phyloP scores from a whole-genome alignment of 177 flowering plant genomes.

The Vitis hybrid region DNA sequence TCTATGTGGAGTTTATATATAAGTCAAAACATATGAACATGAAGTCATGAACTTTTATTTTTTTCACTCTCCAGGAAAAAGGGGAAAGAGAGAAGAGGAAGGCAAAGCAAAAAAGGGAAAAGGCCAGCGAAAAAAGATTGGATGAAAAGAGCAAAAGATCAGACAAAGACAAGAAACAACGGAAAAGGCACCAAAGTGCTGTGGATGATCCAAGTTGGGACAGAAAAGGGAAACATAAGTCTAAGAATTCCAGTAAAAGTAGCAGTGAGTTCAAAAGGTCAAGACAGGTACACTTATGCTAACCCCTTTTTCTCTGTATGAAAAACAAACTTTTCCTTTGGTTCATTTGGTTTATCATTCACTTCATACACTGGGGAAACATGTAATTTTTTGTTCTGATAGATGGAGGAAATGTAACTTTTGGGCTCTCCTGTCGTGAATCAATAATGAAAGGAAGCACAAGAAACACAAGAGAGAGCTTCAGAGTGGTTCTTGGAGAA shows the following conservation, averaged over 20 bases:
- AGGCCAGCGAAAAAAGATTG: conserved; percentile 8
- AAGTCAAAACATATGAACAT: too few relatives aligned
- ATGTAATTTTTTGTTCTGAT: background rate
- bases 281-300: conserved; percentile 44
- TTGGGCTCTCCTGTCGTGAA: conserved; percentile 41
- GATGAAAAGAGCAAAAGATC: conserved; percentile 42
- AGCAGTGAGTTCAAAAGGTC: conserved; percentile 65
- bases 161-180: conserved; percentile 62
- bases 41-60: too few relatives aligned
- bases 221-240: conserved; percentile 58
- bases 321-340: background rate
- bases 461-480: conserved; percentile 75
- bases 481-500: conserved; percentile 58
- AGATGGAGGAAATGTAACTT: conserved; percentile 34
- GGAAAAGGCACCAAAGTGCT: conserved; percentile 63
- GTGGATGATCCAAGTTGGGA: conserved; percentile 46
- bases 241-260: conserved; percentile 59
- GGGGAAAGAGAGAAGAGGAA: conserved; percentile 38
- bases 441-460: conserved; percentile 65
- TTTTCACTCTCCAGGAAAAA: too few relatives aligned
- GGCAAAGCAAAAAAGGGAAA: conserved; percentile 50
- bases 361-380: background rate
- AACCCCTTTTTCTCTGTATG: background rate
- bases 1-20: too few relatives aligned
- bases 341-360: background rate